Percentiles rank a stretch among this genome's conserved stretches.
Evolutionary conservation across 2,329 filamentous ascomycete genomes (phyloP).

Genomic region (Penicillium sp.): DNA sequence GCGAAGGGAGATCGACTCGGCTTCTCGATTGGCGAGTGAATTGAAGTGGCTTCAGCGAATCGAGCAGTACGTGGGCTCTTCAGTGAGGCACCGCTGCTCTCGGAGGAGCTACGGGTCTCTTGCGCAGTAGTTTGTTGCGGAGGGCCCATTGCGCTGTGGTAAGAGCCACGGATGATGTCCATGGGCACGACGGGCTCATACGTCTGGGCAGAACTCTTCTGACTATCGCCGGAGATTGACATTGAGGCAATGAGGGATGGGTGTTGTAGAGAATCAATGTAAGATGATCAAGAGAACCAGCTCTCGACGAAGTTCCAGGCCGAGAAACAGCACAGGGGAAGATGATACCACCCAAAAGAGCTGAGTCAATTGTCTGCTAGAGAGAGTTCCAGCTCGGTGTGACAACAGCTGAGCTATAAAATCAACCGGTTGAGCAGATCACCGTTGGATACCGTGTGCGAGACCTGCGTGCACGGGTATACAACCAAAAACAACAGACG

Average conservation of each 20-base stretch:
- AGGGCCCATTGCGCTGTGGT: constrained; percentile 31
- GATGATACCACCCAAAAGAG: constrained; percentile 3
- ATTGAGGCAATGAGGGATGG: constrained; percentile 17
- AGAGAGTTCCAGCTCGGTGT: constrained; percentile 11
- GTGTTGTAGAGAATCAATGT: constrained; percentile 7
- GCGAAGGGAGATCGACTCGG: constrained; percentile 50
- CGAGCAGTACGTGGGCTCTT: constrained; percentile 58
- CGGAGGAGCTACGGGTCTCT: constrained; percentile 30
- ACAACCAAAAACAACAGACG: constrained; percentile 18
- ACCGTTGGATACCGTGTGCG: constrained; percentile 24
- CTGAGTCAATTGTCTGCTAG: constrained; percentile 14
- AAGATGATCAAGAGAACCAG: constrained; percentile 35
- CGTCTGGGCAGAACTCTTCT: constrained; percentile 29
- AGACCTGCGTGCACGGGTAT: constrained; percentile 33
- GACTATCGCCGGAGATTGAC: constrained; percentile 26
- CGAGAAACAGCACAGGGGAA: neutral
- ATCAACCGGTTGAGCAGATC: constrained; percentile 15
- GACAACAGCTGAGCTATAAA: constrained; percentile 21
- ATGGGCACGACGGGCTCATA: constrained; percentile 40
- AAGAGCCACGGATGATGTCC: constrained; percentile 37
- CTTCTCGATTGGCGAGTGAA: constrained; percentile 59
- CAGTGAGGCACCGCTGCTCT: constrained; percentile 36
- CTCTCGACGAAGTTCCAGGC: constrained; percentile 25
- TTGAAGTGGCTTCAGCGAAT: constrained; percentile 64
- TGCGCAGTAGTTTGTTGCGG: constrained; percentile 25